A percentile compares a stretch with the other conserved stretches of the same genome.
Conservation (phyloP, 805 yeast species). For the Teunomyces pallodes region DNA sequence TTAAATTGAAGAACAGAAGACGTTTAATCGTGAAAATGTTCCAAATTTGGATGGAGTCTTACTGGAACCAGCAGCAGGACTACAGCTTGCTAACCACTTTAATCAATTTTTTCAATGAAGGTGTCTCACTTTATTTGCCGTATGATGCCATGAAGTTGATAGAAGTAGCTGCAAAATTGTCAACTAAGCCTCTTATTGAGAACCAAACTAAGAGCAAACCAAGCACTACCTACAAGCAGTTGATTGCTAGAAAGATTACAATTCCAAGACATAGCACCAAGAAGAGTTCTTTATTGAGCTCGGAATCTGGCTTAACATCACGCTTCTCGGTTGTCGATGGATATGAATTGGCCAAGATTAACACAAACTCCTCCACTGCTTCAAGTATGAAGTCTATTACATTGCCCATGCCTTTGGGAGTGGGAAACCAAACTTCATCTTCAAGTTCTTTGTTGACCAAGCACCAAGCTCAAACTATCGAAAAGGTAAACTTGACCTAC, state of each 20-base stretch:
- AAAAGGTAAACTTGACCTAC: constrained; percentile 50
- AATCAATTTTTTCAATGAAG: constrained; percentile 78
- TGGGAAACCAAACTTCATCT: constrained; percentile 41
- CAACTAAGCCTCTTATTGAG: constrained; percentile 53
- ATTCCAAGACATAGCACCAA: constrained; percentile 30
- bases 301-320: constrained; percentile 20
- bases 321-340: constrained; percentile 55
- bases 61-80: constrained; percentile 72
- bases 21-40: constrained; percentile 66
- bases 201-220: constrained; percentile 18
- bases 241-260: constrained; percentile 52
- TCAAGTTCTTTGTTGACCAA: constrained; percentile 37
- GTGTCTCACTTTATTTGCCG: constrained; percentile 58
- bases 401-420: constrained; percentile 36
- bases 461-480: constrained; percentile 43
- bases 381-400: constrained; percentile 39
- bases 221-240: constrained; percentile 33
- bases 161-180: constrained; percentile 59
- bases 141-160: constrained; percentile 61
- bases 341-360: constrained; percentile 52
- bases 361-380: constrained; percentile 45
- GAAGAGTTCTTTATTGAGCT: constrained; percentile 29
- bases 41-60: constrained; percentile 85
- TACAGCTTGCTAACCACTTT: constrained; percentile 62
- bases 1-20: constrained; percentile 55